Evolutionary conservation across 139 green algal species (phyloP).

Genomic region (Auxenochlorella pyrenoidosa): DNA sequence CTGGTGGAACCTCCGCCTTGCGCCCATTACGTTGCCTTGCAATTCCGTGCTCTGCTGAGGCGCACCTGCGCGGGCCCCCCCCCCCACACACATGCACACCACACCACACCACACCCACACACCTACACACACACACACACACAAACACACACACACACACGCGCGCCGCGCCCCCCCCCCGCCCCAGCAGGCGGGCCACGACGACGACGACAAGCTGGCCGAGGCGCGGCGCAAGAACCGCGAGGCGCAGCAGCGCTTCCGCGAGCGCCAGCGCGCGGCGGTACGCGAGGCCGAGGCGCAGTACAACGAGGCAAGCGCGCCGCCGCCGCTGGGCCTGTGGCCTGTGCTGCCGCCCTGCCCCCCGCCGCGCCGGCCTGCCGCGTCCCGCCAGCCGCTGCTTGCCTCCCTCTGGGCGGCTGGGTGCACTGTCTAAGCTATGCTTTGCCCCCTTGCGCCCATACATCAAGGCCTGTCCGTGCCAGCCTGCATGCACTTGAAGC

Average conservation of each 20-base stretch:
- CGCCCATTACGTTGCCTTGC: too few species aligned
- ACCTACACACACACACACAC: background rate
- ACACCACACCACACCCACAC: background rate
- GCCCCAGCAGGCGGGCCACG: background rate
- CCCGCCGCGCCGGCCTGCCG: background rate
- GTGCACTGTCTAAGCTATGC: too few species aligned
- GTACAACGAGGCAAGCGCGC: constrained; percentile 6
- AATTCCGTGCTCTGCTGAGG: too few species aligned
- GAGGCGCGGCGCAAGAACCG: constrained; percentile 25
- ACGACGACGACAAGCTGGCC: background rate
- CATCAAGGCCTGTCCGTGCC: too few species aligned
- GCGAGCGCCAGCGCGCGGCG: constrained; percentile 22
- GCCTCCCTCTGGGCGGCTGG: too few species aligned
- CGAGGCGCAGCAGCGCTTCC: constrained; percentile 33
- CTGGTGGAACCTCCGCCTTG: too few species aligned
- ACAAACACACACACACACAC: background rate
- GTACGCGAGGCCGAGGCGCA: constrained; percentile 12
- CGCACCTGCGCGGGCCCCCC: too few species aligned
- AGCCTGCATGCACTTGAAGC: too few species aligned
- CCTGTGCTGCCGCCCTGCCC: background rate
- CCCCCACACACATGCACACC: too few species aligned
- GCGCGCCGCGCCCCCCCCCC: too few species aligned
- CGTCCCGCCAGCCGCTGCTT: background rate
- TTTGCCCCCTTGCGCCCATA: too few species aligned
- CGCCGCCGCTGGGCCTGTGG: too few species aligned